These are phyloP conservation scores for Phanerochaete sordida DNA, from an alignment of 768 basidiomycete genomes.

Conservation along the genomic window DNA sequence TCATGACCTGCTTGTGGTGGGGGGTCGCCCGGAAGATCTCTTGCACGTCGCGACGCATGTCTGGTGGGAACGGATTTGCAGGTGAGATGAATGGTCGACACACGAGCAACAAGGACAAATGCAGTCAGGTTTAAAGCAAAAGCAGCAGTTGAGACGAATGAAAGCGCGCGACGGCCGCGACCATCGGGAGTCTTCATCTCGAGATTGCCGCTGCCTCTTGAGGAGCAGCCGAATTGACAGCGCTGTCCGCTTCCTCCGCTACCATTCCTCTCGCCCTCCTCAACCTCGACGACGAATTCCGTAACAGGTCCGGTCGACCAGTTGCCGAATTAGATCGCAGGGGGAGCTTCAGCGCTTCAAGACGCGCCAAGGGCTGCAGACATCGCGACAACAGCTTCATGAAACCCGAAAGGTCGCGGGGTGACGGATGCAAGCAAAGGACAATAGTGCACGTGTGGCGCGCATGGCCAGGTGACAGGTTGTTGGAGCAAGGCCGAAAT, in stretches of 20 bases:
- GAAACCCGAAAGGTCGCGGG: conserved; percentile 21
- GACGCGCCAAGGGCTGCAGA: conserved; percentile 37
- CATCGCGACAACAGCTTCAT: conserved; percentile 22
- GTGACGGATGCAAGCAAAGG: conserved; percentile 46
- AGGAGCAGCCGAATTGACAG: background rate
- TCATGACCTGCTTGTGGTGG: conserved; percentile 99
- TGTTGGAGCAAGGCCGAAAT: conserved; percentile 59
- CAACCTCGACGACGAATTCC: conserved; percentile 20
- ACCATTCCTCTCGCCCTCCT: conserved; percentile 13
- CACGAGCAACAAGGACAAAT: conserved; percentile 36
- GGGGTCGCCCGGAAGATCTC: conserved; percentile 99
- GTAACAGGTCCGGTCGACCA: conserved; percentile 19
- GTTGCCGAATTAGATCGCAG: conserved; percentile 21
- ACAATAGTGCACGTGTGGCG: conserved; percentile 30
- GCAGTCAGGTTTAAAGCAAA: conserved; percentile 22
- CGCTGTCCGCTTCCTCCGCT: conserved; percentile 1
- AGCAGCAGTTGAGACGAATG: background rate
- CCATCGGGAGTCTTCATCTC: background rate
- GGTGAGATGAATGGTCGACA: conserved; percentile 45
- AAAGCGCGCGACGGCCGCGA: background rate
- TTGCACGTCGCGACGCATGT: conserved; percentile 99
- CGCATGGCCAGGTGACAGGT: conserved; percentile 22
- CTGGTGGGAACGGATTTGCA: conserved; percentile 74
- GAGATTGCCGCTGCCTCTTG: background rate
- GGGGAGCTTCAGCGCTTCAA: conserved; percentile 22